A percentile compares a stretch with the other conserved stretches of the same genome.
phyloP scores from a whole-genome alignment of 345 rosid species.

The Anastatica hierochuntica region DNA sequence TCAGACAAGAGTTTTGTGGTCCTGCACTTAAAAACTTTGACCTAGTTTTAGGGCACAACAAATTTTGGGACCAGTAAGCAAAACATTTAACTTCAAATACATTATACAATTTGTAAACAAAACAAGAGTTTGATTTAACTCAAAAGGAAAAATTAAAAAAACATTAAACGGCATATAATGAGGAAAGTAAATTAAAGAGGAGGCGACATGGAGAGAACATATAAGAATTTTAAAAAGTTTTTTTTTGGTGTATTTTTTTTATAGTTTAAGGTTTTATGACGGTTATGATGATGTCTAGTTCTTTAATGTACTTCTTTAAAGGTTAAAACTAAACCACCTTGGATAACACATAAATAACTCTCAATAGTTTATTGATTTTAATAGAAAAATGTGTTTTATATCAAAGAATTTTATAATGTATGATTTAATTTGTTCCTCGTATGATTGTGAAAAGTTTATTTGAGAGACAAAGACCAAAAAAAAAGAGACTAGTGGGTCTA shows the following conservation, averaged over 20 bases:
- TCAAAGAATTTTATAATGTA: not conserved
- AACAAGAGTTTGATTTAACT: constrained; percentile 17
- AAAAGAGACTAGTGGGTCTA: not conserved
- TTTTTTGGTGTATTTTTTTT: constrained; percentile 17
- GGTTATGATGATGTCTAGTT: constrained; percentile 46
- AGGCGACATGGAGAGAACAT: constrained; percentile 17
- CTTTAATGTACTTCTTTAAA: constrained; percentile 31
- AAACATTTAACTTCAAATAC: constrained; percentile 1
- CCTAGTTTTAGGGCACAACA: constrained; percentile 15
- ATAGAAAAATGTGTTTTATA: not conserved
- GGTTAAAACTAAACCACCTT: constrained; percentile 5
- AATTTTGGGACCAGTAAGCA: constrained; percentile 26
- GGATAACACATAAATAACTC: not conserved
- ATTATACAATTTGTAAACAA: not conserved
- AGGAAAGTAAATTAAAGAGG: not conserved
- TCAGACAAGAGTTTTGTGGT: constrained; percentile 18
- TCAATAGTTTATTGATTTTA: not conserved
- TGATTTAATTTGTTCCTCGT: too few species aligned
- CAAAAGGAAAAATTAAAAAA: not conserved
- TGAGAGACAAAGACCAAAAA: too few species aligned
- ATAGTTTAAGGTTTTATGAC: constrained; percentile 34
- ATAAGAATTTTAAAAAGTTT: constrained; percentile 5
- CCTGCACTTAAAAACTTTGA: constrained; percentile 15
- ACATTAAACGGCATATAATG: constrained; percentile 1
- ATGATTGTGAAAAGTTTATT: too few species aligned